A percentile compares a stretch with the other conserved stretches of the same genome.
These are phyloP conservation scores for Alternaria sp. DNA, from an alignment of 2,329 filamentous ascomycete genomes.

Conservation along the genomic window DNA sequence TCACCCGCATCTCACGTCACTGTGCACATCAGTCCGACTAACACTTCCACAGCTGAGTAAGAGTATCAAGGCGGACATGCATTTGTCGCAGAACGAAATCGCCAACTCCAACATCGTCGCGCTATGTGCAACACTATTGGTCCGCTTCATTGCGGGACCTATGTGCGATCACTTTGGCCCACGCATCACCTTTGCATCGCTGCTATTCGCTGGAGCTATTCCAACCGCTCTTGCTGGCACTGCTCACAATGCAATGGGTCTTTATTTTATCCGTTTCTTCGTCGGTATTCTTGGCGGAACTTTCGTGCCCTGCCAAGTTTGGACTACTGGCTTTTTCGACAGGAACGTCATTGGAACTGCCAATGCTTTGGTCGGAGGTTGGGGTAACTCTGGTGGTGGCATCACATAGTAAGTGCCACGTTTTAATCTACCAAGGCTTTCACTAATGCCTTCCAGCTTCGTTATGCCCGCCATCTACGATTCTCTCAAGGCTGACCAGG, in stretches of 20 bases:
- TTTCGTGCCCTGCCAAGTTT: slow-evolving; percentile 89
- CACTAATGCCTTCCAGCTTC: slow-evolving; percentile 60
- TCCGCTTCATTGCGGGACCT: slow-evolving; percentile 81
- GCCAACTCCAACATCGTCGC: slow-evolving; percentile 93
- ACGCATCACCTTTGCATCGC: slow-evolving; percentile 78
- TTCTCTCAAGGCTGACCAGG: slow-evolving; percentile 68
- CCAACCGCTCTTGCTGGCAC: slow-evolving; percentile 85
- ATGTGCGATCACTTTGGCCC: slow-evolving; percentile 88
- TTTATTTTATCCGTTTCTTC: slow-evolving; percentile 81
- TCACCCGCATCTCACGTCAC: slow-evolving; percentile 16
- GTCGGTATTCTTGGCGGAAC: slow-evolving; percentile 80
- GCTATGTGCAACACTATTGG: slow-evolving; percentile 67
- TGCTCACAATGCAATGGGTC: slow-evolving; percentile 70
- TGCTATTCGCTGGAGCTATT: slow-evolving; percentile 79
- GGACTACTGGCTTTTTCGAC: slow-evolving; percentile 93
- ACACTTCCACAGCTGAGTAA: slow-evolving; percentile 51
- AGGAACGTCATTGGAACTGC: slow-evolving; percentile 90
- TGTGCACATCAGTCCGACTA: slow-evolving; percentile 48
- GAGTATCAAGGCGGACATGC: slow-evolving; percentile 81
- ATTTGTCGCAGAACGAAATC: slow-evolving; percentile 74
- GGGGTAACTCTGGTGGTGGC: slow-evolving; percentile 88
- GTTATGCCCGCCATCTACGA: slow-evolving; percentile 92
- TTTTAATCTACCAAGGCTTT: background rate
- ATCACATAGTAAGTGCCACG: slow-evolving; percentile 72
- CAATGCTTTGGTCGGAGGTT: slow-evolving; percentile 84